Evolutionary conservation across 306 rosid genomes (phyloP).

Genomic region (Cyclanthera cordifolia): DNA sequence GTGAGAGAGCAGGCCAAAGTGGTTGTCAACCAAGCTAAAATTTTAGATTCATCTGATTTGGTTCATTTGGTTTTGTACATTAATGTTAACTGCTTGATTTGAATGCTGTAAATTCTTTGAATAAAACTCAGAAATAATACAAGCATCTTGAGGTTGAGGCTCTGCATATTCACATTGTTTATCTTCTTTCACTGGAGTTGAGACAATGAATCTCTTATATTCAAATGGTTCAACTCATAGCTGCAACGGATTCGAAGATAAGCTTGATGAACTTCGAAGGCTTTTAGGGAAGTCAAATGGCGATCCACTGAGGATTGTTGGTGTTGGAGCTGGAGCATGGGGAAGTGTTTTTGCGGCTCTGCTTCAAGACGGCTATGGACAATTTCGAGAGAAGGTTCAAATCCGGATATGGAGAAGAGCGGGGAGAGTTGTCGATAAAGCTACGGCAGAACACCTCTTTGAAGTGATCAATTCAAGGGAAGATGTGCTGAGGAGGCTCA

Average conservation of each 20-base stretch:
- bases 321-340: constrained; percentile 97
- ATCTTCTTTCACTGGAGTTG: not conserved
- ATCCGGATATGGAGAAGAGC: constrained; percentile 81
- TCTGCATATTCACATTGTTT: not conserved
- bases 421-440: constrained; percentile 55
- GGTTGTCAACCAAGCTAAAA: constrained; percentile 23
- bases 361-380: constrained; percentile 70
- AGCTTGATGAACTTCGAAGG: constrained; percentile 49
- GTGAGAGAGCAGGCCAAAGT: constrained; percentile 15
- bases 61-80: not conserved
- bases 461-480: constrained; percentile 84
- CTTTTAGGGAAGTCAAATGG: constrained; percentile 36
- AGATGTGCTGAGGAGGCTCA: constrained; percentile 76
- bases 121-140: too few species aligned
- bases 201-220: constrained; percentile 16
- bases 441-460: constrained; percentile 70
- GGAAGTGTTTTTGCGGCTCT: constrained; percentile 81
- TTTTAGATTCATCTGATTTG: constrained; percentile 27
- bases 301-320: constrained; percentile 75
- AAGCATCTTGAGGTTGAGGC: too few species aligned
- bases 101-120: not conserved
- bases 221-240: constrained; percentile 52
- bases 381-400: constrained; percentile 65
- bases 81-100: not conserved
- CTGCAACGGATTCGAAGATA: constrained; percentile 50